Evolutionary conservation across 2,329 filamentous ascomycete genomes (phyloP).

Genomic region (Alternaria angustiovoidea): DNA sequence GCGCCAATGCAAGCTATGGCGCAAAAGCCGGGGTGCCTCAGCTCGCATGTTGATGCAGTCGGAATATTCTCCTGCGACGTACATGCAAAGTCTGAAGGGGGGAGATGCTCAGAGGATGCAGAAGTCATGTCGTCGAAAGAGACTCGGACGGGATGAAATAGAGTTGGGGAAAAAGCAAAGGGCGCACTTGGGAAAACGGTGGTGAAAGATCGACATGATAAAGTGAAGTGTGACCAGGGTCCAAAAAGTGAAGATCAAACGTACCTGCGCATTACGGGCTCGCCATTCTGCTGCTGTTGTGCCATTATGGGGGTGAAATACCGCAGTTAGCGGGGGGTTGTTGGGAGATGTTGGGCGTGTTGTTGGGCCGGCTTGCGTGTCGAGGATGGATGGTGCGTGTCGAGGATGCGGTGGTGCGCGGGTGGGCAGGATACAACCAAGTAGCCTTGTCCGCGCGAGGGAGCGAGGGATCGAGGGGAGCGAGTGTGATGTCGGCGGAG

Average conservation of each 20-base stretch:
- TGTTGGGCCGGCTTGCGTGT: too few species aligned
- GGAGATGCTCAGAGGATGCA: background rate
- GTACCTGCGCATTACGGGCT: constrained; percentile 73
- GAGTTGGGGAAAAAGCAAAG: background rate
- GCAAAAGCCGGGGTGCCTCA: constrained; percentile 38
- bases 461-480: background rate
- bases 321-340: constrained; percentile 6
- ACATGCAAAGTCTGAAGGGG: background rate
- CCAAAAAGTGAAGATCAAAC: constrained; percentile 29
- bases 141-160: background rate
- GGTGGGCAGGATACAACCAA: constrained; percentile 20
- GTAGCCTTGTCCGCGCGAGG: constrained; percentile 15
- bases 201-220: constrained; percentile 1
- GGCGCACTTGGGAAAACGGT: background rate
- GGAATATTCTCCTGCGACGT: background rate
- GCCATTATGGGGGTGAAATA: constrained; percentile 40
- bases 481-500: constrained; percentile 3
- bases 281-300: constrained; percentile 49
- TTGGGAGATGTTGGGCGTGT: background rate
- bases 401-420: background rate
- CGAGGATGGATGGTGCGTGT: background rate
- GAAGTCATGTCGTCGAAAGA: background rate
- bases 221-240: constrained; percentile 10
- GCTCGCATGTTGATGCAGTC: constrained; percentile 20
- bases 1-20: constrained; percentile 51